Conservation (phyloP, 164 flowering plant genomes). For the Vitis labrusca region DNA sequence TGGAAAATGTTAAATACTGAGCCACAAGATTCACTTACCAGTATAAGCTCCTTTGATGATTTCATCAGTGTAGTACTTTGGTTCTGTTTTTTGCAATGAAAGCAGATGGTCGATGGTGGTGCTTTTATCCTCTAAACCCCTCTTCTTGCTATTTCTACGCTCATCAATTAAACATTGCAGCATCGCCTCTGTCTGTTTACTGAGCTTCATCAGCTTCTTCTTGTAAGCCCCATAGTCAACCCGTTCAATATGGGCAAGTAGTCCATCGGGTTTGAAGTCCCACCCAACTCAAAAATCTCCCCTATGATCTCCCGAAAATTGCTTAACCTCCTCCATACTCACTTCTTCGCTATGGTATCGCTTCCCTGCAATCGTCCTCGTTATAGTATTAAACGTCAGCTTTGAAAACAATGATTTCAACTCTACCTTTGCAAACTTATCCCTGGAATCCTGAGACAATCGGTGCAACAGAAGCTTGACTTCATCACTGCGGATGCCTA, state of each 20-base stretch:
- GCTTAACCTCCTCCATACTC: conserved; percentile 14
- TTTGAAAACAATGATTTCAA: conserved; percentile 13
- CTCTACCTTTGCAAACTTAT: conserved; percentile 5
- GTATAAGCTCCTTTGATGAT: conserved; percentile 10
- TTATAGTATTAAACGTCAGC: conserved; percentile 21
- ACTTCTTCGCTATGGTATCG: conserved; percentile 18
- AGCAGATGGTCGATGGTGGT: conserved; percentile 11
- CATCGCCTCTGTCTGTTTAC: conserved; percentile 15
- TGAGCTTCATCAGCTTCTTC: conserved; percentile 4
- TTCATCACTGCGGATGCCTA: conserved; percentile 27
- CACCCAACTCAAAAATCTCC: conserved; percentile 13
- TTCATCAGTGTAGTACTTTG: conserved; percentile 5
- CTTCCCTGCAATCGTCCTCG: conserved; percentile 36
- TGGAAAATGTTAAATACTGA: too few species aligned
- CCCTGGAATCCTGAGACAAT: background rate
- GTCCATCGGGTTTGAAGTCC: background rate
- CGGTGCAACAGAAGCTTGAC: conserved; percentile 9
- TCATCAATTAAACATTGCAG: conserved; percentile 31
- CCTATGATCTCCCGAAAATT: conserved; percentile 13
- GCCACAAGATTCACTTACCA: conserved; percentile 1
- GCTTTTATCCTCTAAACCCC: background rate
- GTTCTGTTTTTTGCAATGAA: conserved; percentile 3
- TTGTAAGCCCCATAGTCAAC: conserved; percentile 17
- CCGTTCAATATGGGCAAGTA: conserved; percentile 19
- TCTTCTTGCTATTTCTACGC: background rate